phyloP scores from a whole-genome alignment of 1,139 yeast species.

The Torulaspora pretoriensis region DNA sequence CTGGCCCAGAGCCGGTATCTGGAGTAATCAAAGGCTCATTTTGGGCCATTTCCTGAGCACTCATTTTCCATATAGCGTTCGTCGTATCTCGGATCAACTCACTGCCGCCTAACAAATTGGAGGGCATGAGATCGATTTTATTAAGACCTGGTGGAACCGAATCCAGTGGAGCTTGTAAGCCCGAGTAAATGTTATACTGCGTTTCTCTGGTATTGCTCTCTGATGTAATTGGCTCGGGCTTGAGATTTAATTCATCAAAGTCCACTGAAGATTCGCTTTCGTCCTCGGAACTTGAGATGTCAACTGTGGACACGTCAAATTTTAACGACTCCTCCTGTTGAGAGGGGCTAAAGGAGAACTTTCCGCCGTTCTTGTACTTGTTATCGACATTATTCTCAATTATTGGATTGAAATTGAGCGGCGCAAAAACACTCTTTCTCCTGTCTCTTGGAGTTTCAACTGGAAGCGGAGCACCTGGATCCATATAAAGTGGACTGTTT shows the following conservation, averaged over 20 bases:
- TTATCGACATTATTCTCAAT: conserved; percentile 73
- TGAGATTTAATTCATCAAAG: conserved; percentile 30
- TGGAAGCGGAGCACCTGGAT: conserved; percentile 81
- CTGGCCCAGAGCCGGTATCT: conserved; percentile 8
- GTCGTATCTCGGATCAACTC: conserved; percentile 23
- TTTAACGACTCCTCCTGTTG: conserved; percentile 33
- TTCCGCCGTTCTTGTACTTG: conserved; percentile 82
- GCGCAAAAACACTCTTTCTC: conserved; percentile 66
- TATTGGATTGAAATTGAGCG: conserved; percentile 72
- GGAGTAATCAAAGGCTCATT: conserved; percentile 22
- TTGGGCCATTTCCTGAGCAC: conserved; percentile 21
- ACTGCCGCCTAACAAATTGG: conserved; percentile 9
- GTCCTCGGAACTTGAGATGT: conserved; percentile 35
- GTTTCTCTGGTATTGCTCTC: conserved; percentile 20
- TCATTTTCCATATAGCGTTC: conserved; percentile 29
- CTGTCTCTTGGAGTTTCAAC: conserved; percentile 53
- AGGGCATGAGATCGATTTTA: conserved; percentile 14
- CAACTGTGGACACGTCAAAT: conserved; percentile 32
- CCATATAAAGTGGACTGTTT: conserved; percentile 55
- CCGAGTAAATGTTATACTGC: conserved; percentile 16
- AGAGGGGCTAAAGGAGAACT: conserved; percentile 48
- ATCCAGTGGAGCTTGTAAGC: conserved; percentile 18
- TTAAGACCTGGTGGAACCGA: conserved; percentile 19
- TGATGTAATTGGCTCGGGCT: conserved; percentile 19
- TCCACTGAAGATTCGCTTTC: conserved; percentile 34